These are phyloP conservation scores for Fusarium domesticum DNA, from an alignment of 2,329 filamentous ascomycete genomes.

Conservation along the genomic window DNA sequence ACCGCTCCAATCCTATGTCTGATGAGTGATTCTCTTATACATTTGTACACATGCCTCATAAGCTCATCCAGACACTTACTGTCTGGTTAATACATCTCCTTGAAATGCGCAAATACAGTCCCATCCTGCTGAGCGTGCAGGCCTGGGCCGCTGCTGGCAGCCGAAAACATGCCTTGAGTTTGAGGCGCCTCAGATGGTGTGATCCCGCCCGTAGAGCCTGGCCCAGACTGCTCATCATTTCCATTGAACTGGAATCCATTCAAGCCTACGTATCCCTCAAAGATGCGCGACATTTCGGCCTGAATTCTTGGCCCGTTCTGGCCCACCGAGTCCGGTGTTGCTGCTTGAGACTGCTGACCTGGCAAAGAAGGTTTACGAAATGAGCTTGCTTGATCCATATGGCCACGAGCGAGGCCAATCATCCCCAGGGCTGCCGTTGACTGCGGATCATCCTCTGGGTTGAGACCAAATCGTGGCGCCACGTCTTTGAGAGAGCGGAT, in stretches of 20 bases:
- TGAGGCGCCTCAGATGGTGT: constrained; percentile 20
- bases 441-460: constrained; percentile 47
- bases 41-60: not conserved
- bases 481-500: constrained; percentile 69
- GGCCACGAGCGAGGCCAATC: constrained; percentile 50
- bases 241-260: constrained; percentile 34
- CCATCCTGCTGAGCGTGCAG: no score
- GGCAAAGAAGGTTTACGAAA: constrained; percentile 33
- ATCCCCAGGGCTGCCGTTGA: constrained; percentile 53
- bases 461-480: constrained; percentile 64
- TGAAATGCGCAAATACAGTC: constrained; percentile 38
- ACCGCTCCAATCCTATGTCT: no score
- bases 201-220: constrained; percentile 24
- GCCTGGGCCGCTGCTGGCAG: no score
- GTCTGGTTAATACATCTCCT: constrained; percentile 36
- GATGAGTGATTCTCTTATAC: not conserved
- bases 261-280: constrained; percentile 39
- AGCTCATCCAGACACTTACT: no score
- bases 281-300: constrained; percentile 51
- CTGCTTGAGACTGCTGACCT: constrained; percentile 22
- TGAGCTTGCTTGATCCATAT: constrained; percentile 29
- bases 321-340: constrained; percentile 23
- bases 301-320: constrained; percentile 51
- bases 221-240: constrained; percentile 28
- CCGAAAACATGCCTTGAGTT: constrained; percentile 21